A percentile compares a stretch with the other conserved stretches of the same genome.
Evolutionary conservation across 495 filamentous ascomycete species (phyloP).

Genomic region (Aspergillus biplanus): DNA sequence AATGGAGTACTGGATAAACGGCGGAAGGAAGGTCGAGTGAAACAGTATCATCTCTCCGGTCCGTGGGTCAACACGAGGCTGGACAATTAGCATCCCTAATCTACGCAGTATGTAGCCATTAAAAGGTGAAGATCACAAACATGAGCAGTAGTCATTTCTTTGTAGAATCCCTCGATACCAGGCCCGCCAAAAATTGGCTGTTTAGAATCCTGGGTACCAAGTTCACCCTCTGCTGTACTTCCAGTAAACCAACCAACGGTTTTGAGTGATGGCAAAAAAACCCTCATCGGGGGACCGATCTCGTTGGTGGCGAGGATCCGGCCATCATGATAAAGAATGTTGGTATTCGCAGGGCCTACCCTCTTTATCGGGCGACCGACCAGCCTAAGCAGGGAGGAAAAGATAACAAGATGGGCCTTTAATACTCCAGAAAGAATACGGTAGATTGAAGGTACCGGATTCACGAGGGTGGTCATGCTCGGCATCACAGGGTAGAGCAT

Average conservation of each 20-base stretch:
- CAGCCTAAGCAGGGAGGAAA: conserved; percentile 57
- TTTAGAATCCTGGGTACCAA: conserved; percentile 19
- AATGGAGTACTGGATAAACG: conserved; percentile 69
- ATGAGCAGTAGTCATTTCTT: conserved; percentile 71
- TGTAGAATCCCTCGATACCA: conserved; percentile 57
- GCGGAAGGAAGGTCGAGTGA: conserved; percentile 60
- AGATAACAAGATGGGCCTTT: conserved; percentile 45
- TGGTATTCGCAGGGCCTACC: conserved; percentile 68
- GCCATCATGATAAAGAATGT: conserved; percentile 65
- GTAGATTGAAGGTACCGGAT: conserved; percentile 47
- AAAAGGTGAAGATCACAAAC: conserved; percentile 13
- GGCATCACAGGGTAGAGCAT: conserved; percentile 58
- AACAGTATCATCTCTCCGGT: conserved; percentile 67
- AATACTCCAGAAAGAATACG: conserved; percentile 49
- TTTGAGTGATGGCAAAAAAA: conserved; percentile 60
- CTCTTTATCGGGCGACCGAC: conserved; percentile 60
- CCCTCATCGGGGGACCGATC: conserved; percentile 66
- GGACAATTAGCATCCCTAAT: not conserved
- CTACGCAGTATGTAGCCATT: no score
- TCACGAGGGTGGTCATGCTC: conserved; percentile 63
- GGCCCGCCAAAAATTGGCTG: conserved; percentile 51
- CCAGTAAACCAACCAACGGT: conserved; percentile 72
- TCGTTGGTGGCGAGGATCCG: conserved; percentile 68
- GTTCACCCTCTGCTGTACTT: conserved; percentile 50
- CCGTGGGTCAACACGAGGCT: conserved; percentile 59